These are phyloP conservation scores for Taphrina populina DNA, from an alignment of 1,139 yeast genomes.

Conservation along the genomic window DNA sequence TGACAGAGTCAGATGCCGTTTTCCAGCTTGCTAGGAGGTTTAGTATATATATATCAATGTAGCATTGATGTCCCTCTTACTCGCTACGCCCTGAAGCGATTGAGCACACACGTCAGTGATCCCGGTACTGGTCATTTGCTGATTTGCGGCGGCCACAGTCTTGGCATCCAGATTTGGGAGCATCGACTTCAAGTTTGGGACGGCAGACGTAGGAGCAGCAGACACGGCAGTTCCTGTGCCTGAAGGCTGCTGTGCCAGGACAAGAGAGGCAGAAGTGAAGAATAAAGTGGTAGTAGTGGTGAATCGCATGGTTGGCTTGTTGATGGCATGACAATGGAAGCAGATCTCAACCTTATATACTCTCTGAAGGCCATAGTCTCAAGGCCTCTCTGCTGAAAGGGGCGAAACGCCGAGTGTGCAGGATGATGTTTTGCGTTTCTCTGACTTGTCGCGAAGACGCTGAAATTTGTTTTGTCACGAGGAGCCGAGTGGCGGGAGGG, in stretches of 20 bases:
- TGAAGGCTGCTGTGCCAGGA: background rate
- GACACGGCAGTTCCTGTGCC: background rate
- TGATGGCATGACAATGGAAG: too few relatives aligned
- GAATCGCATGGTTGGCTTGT: too few relatives aligned
- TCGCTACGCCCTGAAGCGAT: conserved; percentile 20
- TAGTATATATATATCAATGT: background rate
- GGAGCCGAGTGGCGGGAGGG: too few relatives aligned
- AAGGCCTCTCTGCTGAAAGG: too few relatives aligned
- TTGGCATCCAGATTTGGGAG: conserved; percentile 26
- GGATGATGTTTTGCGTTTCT: too few relatives aligned
- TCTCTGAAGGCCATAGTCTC: too few relatives aligned
- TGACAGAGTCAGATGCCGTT: conserved; percentile 21
- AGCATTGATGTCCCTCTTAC: background rate
- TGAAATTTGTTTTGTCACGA: too few relatives aligned
- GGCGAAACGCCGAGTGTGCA: too few relatives aligned
- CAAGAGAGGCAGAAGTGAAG: too few relatives aligned
- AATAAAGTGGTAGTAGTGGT: too few relatives aligned
- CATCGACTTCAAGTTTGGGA: background rate
- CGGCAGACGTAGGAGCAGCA: background rate
- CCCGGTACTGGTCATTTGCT: conserved; percentile 25
- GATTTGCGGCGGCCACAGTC: conserved; percentile 19
- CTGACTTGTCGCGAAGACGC: too few relatives aligned
- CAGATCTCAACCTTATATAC: too few relatives aligned
- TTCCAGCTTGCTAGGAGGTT: conserved; percentile 14
- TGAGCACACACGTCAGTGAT: conserved; percentile 31